These are phyloP conservation scores for Flaveria ramosissima DNA, from an alignment of 129 eudicot genomes.

Conservation along the genomic window DNA sequence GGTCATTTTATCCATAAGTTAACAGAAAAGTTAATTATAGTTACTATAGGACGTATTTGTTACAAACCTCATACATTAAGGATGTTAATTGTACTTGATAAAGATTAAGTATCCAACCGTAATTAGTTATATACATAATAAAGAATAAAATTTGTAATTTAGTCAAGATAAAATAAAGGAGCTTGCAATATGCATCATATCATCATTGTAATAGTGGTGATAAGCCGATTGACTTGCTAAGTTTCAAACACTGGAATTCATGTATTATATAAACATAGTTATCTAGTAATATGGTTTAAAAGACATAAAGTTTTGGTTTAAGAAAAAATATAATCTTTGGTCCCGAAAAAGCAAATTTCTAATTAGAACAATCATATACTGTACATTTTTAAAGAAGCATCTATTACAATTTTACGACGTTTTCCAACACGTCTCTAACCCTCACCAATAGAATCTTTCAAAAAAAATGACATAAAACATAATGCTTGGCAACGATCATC, in stretches of 20 bases:
- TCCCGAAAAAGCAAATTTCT: neutral
- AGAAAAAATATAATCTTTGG: neutral
- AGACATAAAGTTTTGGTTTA: neutral
- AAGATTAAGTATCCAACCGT: too few relatives aligned
- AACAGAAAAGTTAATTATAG: too few relatives aligned
- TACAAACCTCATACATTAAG: too few relatives aligned
- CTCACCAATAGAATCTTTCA: neutral
- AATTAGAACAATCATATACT: neutral
- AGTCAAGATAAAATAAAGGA: neutral
- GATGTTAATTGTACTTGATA: too few relatives aligned
- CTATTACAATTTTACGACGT: neutral
- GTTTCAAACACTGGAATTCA: neutral
- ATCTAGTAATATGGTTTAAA: neutral
- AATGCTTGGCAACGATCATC: too few relatives aligned
- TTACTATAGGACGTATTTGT: too few relatives aligned
- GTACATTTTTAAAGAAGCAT: neutral
- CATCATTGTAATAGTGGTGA: too few relatives aligned
- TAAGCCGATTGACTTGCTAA: neutral
- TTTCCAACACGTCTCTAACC: neutral
- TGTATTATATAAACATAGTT: neutral
- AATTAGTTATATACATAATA: too few relatives aligned
- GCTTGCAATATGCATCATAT: neutral
- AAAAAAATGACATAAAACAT: neutral
- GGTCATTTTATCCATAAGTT: too few relatives aligned
- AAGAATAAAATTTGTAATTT: too few relatives aligned